Evolutionary conservation across 2,329 filamentous ascomycete species (phyloP), one percentile per base, ranked within the genome.

Genomic region (Fusarium sambucinum): DNA sequence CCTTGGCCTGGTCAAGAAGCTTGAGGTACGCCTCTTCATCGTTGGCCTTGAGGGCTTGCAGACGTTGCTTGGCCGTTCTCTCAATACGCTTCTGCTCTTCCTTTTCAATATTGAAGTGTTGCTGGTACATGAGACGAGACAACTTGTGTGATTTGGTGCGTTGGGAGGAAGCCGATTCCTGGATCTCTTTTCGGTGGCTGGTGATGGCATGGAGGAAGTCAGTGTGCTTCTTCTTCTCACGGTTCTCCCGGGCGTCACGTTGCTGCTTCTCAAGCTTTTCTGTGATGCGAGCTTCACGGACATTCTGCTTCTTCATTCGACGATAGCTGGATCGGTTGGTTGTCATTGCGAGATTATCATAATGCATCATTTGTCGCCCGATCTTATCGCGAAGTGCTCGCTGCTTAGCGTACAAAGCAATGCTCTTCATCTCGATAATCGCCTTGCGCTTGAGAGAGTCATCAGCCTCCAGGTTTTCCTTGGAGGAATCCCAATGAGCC

Each of bases 251-350:
- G 41, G 94, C 95, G 79, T 98, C 95, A 59, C 96, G 93, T 78
- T 99, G 96, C 79, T 99, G 94, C 83, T 98, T 98, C 87, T 99
- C 96, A 3, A 99, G 89, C 81, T 97, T 99, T 86, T 99, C 96
- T 0, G 96, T 99, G 70, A 99, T 96, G 59, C 95, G 91, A 58
- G 96, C 96, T 81, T 99, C 96, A 35, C 95, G 91, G 50, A 98
- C 86, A 50, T 92, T 97, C 80, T 97, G 95, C 83, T 97, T 98
- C 90, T 99, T 99, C 84, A 96, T 92, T 51, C 96, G 90, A 35
- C 96, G 92, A 79, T 97, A 97, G 75, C 90, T 88, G 54, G 92
- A 90, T 51, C 96, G 90, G 77, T 99, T 99, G 1, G 94, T 95
- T 2, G 95, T 97, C 92, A 97, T 97, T 44, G 94, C 95, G 29